These are phyloP conservation scores for Ophiosphaerella herpotricha DNA, from an alignment of 2,329 filamentous ascomycete genomes.

Conservation along the genomic window DNA sequence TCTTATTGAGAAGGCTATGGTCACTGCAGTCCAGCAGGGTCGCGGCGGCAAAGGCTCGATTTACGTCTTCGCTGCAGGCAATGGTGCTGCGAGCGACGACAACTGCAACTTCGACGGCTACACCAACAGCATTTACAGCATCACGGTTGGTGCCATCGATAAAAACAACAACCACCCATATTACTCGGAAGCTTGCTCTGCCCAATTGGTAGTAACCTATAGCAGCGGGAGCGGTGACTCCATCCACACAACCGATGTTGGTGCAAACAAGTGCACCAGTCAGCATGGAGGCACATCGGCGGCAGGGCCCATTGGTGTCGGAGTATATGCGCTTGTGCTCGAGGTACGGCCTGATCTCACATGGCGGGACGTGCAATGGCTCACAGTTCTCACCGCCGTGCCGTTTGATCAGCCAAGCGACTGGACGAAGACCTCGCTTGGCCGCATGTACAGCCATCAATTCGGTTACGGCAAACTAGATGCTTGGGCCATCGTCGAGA, in stretches of 20 bases:
- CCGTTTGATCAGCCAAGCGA: slow-evolving; percentile 77
- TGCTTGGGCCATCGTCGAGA: slow-evolving; percentile 80
- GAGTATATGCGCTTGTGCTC: slow-evolving; percentile 87
- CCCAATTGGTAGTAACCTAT: slow-evolving; percentile 93
- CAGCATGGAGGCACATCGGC: slow-evolving; percentile 95
- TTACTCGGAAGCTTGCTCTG: slow-evolving; percentile 96
- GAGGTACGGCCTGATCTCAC: slow-evolving; percentile 82
- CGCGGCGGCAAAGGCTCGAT: slow-evolving; percentile 83
- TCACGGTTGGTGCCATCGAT: slow-evolving; percentile 93
- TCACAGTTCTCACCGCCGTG: slow-evolving; percentile 82
- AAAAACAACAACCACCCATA: slow-evolving; percentile 86
- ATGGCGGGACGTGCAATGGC: slow-evolving; percentile 94
- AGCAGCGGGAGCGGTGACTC: slow-evolving; percentile 87
- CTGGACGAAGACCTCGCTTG: slow-evolving; percentile 81
- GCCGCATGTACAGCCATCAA: slow-evolving; percentile 88
- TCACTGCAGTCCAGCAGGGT: slow-evolving; percentile 89
- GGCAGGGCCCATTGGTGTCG: slow-evolving; percentile 88
- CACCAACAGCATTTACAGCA: slow-evolving; percentile 99
- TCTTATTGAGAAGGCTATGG: slow-evolving; percentile 85
- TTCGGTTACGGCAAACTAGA: slow-evolving; percentile 97
- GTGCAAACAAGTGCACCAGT: slow-evolving; percentile 75
- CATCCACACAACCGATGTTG: slow-evolving; percentile 97
- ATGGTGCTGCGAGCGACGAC: slow-evolving; percentile 83
- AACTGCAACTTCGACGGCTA: slow-evolving; percentile 99
- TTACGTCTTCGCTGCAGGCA: slow-evolving; percentile 96